phyloP scores from a whole-genome alignment of 768 basidiomycete genomes.

The Auricularia auricula-judae region DNA sequence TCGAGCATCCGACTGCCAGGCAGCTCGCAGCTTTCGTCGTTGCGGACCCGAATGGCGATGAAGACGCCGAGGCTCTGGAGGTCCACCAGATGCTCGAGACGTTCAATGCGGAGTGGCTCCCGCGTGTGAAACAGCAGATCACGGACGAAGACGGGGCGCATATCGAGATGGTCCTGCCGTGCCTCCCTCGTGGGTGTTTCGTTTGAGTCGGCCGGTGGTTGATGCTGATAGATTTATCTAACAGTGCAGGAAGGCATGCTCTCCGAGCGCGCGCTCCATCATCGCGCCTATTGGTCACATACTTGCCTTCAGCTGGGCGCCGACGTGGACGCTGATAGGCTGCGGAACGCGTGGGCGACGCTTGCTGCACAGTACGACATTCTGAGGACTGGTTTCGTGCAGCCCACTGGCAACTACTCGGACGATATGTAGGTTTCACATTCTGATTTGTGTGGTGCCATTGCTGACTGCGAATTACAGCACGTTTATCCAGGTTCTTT shows the following conservation, averaged over 20 bases:
- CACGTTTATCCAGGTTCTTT: neutral
- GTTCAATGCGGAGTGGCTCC: neutral
- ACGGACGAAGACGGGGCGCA: neutral
- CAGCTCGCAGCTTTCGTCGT: neutral
- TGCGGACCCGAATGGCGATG: neutral
- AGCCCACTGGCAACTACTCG: neutral
- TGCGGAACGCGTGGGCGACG: neutral
- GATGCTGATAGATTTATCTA: neutral
- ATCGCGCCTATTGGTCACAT: neutral
- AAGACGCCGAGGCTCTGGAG: neutral
- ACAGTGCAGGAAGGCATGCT: neutral
- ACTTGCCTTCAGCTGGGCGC: neutral
- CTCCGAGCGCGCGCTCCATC: neutral
- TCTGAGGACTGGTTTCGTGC: neutral
- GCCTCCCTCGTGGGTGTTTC: neutral
- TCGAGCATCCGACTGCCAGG: neutral
- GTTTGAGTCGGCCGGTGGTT: neutral
- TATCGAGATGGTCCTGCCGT: neutral
- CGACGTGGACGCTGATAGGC: neutral
- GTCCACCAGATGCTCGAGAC: neutral
- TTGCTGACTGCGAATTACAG: neutral
- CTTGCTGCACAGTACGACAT: neutral
- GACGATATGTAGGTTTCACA: neutral
- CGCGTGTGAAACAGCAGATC: neutral
- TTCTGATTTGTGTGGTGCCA: neutral